These are phyloP conservation scores for Boletus tomentosulus DNA, from an alignment of 768 basidiomycete species.

Conservation along the genomic window DNA sequence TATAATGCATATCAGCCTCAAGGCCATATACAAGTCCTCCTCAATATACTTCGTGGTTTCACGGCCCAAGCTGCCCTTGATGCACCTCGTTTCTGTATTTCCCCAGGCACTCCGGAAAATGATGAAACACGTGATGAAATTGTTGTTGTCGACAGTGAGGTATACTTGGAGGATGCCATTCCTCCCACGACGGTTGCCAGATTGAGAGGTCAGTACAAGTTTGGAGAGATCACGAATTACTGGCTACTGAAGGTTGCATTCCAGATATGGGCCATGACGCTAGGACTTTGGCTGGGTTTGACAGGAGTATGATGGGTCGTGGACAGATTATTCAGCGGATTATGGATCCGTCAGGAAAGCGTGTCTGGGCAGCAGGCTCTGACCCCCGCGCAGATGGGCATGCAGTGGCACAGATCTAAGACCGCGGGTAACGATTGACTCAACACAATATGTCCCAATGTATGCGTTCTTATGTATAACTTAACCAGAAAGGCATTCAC, in stretches of 20 bases:
- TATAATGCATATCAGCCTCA: conserved; percentile 57
- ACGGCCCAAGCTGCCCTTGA: conserved; percentile 88
- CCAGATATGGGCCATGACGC: conserved; percentile 89
- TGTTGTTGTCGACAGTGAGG: conserved; percentile 69
- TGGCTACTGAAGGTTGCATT: not conserved
- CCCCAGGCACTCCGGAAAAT: conserved; percentile 68
- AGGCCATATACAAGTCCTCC: conserved; percentile 91
- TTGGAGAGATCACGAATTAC: not conserved
- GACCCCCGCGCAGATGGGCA: conserved; percentile 88
- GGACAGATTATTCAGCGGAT: conserved; percentile 90
- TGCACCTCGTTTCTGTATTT: conserved; percentile 95
- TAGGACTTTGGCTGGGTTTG: conserved; percentile 55
- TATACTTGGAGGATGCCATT: conserved; percentile 88
- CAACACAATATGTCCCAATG: not conserved
- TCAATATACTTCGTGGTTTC: conserved; percentile 86
- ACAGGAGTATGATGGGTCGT: conserved; percentile 66
- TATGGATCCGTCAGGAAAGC: conserved; percentile 55
- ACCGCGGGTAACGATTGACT: not conserved
- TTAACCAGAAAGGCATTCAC: not conserved
- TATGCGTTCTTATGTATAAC: conserved; percentile 2
- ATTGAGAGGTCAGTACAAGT: conserved; percentile 53
- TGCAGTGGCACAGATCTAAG: conserved; percentile 77
- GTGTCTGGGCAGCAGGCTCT: conserved; percentile 94
- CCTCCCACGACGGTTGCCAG: conserved; percentile 54
- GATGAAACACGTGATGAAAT: conserved; percentile 45